phyloP scores from a whole-genome alignment of 768 basidiomycete genomes.

The Mycena amicta region DNA sequence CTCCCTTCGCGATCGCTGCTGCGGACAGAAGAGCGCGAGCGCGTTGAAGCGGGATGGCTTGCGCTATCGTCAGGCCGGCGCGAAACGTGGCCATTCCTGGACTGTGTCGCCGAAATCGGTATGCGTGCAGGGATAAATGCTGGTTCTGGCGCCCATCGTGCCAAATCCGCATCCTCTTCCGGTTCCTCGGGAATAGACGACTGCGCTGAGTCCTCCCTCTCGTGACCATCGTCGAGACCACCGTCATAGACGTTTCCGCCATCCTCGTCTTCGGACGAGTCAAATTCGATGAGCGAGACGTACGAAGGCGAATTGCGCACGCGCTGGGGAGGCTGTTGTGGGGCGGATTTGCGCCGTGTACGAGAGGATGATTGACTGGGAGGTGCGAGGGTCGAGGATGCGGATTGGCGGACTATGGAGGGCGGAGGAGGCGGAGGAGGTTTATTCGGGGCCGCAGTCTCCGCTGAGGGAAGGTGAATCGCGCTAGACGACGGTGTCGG shows the following conservation, averaged over 20 bases:
- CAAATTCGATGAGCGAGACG: conserved; percentile 20
- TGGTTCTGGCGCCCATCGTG: conserved; percentile 19
- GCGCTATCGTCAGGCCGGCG: neutral
- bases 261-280: conserved; percentile 10
- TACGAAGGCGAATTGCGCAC: conserved; percentile 10
- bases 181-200: conserved; percentile 9
- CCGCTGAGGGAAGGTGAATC: neutral
- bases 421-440: conserved; percentile 2
- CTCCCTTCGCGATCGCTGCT: conserved; percentile 9
- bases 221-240: neutral
- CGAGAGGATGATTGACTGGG: neutral
- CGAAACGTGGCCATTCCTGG: neutral
- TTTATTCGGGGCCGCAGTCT: neutral
- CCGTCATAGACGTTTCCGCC: conserved; percentile 5
- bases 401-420: too few relatives aligned
- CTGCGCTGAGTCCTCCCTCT: neutral
- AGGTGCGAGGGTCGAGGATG: neutral
- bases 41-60: neutral
- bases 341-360: conserved; percentile 4
- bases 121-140: conserved; percentile 1
- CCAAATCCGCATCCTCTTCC: conserved; percentile 3
- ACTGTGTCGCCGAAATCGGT: conserved; percentile 2
- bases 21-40: conserved; percentile 8
- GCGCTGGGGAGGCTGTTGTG: conserved; percentile 6
- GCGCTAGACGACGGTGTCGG: neutral